phyloP scores from a whole-genome alignment of 306 rosid species.

The Quercus agrifolia region DNA sequence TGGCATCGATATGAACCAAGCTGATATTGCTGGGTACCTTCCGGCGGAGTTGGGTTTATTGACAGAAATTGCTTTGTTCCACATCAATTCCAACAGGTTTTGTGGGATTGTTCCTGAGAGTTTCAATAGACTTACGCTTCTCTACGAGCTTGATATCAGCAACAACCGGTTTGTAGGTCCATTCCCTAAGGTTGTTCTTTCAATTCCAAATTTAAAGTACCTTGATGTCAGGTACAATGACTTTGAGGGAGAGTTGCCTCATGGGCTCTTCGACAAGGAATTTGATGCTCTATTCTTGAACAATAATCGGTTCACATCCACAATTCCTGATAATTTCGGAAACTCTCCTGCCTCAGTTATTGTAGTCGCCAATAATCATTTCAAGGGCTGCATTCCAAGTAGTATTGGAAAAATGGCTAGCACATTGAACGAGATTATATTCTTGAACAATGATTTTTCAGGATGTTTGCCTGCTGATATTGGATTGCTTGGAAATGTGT shows the following conservation, averaged over 20 bases:
- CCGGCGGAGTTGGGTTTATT: conserved; percentile 61
- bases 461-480: conserved; percentile 67
- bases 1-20: conserved; percentile 75
- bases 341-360: conserved; percentile 50
- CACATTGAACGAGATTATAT: conserved; percentile 49
- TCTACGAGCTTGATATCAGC: conserved; percentile 64
- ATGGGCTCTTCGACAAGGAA: conserved; percentile 36
- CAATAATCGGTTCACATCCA: conserved; percentile 53
- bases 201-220: conserved; percentile 33
- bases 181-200: conserved; percentile 48
- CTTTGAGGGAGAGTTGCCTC: conserved; percentile 69
- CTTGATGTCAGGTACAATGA: conserved; percentile 65
- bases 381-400: conserved; percentile 57
- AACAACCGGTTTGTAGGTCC: conserved; percentile 79
- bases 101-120: conserved; percentile 68
- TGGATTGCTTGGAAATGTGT: conserved; percentile 26
- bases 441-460: conserved; percentile 38
- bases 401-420: conserved; percentile 57
- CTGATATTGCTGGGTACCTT: conserved; percentile 74
- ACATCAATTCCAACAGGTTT: conserved; percentile 69
- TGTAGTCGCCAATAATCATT: conserved; percentile 51
- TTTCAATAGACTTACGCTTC: conserved; percentile 38
- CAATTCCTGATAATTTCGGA: conserved; percentile 60
- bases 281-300: conserved; percentile 61
- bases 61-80: conserved; percentile 60